phyloP scores from a whole-genome alignment of 2,329 filamentous ascomycete species.

The Exserohilum turcica region DNA sequence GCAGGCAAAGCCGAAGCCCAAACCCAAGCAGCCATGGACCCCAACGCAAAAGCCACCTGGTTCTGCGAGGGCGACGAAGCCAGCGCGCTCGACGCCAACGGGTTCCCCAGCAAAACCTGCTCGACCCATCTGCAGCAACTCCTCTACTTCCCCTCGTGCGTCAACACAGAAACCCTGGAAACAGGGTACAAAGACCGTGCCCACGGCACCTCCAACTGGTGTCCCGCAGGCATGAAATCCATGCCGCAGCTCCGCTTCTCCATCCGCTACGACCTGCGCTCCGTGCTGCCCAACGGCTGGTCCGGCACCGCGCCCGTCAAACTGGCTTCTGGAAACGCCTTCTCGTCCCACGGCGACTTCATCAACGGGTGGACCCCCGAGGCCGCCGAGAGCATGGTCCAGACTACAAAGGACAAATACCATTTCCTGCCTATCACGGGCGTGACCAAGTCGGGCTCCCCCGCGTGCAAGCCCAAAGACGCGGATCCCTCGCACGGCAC shows the following conservation, averaged over 20 bases:
- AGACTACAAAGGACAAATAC: slow-evolving; percentile 42
- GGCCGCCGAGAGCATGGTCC: slow-evolving; percentile 51
- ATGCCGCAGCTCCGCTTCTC: slow-evolving; percentile 57
- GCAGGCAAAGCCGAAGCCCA: slow-evolving; percentile 50
- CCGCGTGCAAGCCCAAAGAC: slow-evolving; percentile 47
- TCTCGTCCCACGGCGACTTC: slow-evolving; percentile 55
- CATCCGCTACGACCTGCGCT: slow-evolving; percentile 55
- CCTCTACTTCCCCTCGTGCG: slow-evolving; percentile 54
- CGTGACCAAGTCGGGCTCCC: slow-evolving; percentile 37
- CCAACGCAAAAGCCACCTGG: slow-evolving; percentile 33
- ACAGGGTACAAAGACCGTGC: slow-evolving; percentile 43
- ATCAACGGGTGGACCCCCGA: slow-evolving; percentile 56
- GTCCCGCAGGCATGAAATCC: slow-evolving; percentile 52
- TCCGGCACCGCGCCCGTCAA: slow-evolving; percentile 52
- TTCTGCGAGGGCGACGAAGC: slow-evolving; percentile 34
- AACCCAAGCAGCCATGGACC: slow-evolving; percentile 23
- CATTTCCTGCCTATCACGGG: slow-evolving; percentile 48
- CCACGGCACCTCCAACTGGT: slow-evolving; percentile 43
- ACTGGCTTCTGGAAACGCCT: slow-evolving; percentile 50
- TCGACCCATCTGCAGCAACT: slow-evolving; percentile 53
- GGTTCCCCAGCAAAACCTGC: slow-evolving; percentile 47
- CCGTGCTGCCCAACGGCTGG: slow-evolving; percentile 53
- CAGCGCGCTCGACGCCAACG: slow-evolving; percentile 28
- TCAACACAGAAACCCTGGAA: slow-evolving; percentile 46
- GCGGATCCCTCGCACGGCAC: slow-evolving; percentile 52